Percentiles rank a stretch among this genome's conserved stretches.
These are phyloP conservation scores for Penicillium crustosum DNA, from an alignment of 2,329 filamentous ascomycete genomes.

Conservation along the genomic window DNA sequence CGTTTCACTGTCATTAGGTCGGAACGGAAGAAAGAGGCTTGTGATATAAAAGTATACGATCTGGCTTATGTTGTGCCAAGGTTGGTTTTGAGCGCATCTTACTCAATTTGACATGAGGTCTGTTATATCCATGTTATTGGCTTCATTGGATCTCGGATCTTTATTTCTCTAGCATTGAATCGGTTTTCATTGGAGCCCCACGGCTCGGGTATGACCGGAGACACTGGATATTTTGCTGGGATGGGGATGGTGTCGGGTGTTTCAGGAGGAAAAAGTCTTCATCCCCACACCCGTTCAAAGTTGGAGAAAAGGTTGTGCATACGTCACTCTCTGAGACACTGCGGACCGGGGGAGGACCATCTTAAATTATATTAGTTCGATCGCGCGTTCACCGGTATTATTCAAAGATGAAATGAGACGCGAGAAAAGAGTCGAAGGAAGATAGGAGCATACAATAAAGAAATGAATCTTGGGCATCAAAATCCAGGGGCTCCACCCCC, in stretches of 20 bases:
- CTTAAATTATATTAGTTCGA: neutral
- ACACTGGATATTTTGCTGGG: neutral
- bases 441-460: neutral
- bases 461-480: neutral
- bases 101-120: neutral
- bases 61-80: neutral
- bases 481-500: conserved; percentile 8
- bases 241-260: conserved; percentile 19
- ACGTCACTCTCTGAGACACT: conserved; percentile 13
- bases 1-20: neutral
- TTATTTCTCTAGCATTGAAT: neutral
- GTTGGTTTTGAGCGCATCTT: neutral
- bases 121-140: neutral
- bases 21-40: neutral
- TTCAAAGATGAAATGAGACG: neutral
- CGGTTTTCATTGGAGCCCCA: conserved; percentile 15
- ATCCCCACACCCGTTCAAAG: conserved; percentile 1
- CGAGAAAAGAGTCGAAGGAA: neutral
- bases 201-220: conserved; percentile 18
- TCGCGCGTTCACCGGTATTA: neutral
- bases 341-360: neutral
- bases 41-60: neutral
- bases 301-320: conserved; percentile 1
- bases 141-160: conserved; percentile 3
- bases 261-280: conserved; percentile 22